Percentiles rank a stretch among this genome's conserved stretches.
These are phyloP conservation scores for Metarhizium sp. DNA, from an alignment of 2,329 filamentous ascomycete genomes.

Conservation along the genomic window DNA sequence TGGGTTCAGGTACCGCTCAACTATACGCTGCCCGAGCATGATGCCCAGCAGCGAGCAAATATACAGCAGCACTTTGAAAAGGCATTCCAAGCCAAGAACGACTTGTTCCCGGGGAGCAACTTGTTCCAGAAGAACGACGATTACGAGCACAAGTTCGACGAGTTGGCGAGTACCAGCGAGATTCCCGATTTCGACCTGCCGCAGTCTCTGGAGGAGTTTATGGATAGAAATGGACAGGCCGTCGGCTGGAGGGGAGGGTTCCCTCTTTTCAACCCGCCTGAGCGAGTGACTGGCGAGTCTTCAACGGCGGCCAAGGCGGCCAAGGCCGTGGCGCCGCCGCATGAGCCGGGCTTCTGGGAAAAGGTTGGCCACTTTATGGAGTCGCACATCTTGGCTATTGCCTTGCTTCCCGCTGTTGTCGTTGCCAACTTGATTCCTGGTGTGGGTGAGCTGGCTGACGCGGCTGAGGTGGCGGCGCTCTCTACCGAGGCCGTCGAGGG, in stretches of 20 bases:
- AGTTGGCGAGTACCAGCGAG: not conserved
- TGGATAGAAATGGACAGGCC: not conserved
- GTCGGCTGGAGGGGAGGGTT: not conserved
- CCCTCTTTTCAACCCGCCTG: not conserved
- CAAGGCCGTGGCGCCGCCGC: not conserved
- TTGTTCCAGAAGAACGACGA: not conserved
- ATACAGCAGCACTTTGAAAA: not conserved
- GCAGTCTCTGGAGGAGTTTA: not conserved
- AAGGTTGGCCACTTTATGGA: not conserved
- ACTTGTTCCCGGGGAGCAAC: not conserved
- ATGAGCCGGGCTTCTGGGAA: not conserved
- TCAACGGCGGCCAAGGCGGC: not conserved
- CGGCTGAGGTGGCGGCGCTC: no score
- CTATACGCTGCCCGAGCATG: not conserved
- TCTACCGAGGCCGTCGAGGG: no score
- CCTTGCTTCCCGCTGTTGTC: not conserved
- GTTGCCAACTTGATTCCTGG: not conserved
- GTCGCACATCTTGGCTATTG: not conserved
- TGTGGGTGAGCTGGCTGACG: not conserved
- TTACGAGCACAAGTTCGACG: conserved; percentile 1
- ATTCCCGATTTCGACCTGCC: not conserved
- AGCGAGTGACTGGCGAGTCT: not conserved
- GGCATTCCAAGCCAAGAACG: not conserved
- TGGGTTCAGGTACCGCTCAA: not conserved
- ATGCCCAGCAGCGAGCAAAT: not conserved